Percentiles rank a stretch among this genome's conserved stretches.
Conservation (phyloP, 306 rosid species). For the Trifolium subterraneum region DNA sequence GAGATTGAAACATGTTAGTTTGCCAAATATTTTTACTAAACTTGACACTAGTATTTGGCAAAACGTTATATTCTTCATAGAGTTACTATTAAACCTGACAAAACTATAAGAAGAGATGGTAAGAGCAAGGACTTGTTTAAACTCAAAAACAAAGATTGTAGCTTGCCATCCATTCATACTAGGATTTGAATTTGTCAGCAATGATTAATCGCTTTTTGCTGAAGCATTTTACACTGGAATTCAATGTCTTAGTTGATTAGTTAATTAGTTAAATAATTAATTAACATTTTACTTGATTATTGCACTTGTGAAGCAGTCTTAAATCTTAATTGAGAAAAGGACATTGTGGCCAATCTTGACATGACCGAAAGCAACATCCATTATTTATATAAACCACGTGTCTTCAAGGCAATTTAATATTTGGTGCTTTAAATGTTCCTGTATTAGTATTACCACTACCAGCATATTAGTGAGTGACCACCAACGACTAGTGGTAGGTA, state of each 20-base stretch:
- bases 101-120: too few relatives aligned
- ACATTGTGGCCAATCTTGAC: not conserved
- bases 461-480: not conserved
- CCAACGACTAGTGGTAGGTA: not conserved
- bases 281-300: constrained; percentile 21
- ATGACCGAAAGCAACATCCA: constrained; percentile 34
- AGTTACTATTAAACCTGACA: too few relatives aligned
- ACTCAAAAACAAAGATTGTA: constrained; percentile 38
- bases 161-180: constrained; percentile 29
- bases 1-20: too few relatives aligned
- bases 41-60: too few relatives aligned
- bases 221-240: constrained; percentile 40
- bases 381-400: constrained; percentile 14
- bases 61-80: too few relatives aligned
- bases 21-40: too few relatives aligned
- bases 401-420: constrained; percentile 23
- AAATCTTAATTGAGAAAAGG: constrained; percentile 21
- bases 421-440: not conserved
- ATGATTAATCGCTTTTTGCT: constrained; percentile 38
- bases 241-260: not conserved
- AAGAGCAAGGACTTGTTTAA: constrained; percentile 15
- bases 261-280: not conserved
- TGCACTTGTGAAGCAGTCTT: constrained; percentile 15
- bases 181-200: constrained; percentile 11
- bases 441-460: not conserved